Evolutionary conservation across 2,329 filamentous ascomycete genomes (phyloP), one percentile per base, ranked within the genome.

Genomic region (Colletotrichum godetiae): DNA sequence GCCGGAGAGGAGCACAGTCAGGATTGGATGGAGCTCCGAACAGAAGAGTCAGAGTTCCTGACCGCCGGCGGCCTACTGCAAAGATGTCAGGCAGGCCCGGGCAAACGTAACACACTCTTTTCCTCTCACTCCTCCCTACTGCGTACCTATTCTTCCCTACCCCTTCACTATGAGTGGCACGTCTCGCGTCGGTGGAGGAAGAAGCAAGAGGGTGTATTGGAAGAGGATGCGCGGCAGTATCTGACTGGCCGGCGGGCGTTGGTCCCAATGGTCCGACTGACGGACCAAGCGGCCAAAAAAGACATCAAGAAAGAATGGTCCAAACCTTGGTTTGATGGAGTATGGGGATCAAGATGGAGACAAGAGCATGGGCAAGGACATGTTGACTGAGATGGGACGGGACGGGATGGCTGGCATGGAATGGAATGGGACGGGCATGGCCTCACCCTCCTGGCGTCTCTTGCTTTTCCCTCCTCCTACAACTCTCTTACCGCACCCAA

Each of bases 321-420:
- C 53, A 59, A 73, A 56, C 66, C 59, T 60, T 69, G 66, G 59
- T 69, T 27, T 65, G 67, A 68, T 73, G 66, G 70, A 42, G 70
- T 70, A 65, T 63, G 66, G 66, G 66, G 66, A 69, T 56, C 58
- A 64, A 60, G 59, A 73, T 64, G 66, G 66, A 55, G 70, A 46
- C 57, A 35, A n/a, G 52, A 15, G 57, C 63, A 68, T 72, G 68
- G 68, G 58, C 65, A 58, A 61, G 55, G 49, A 58, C 58, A 59
- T 24, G 65, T 72, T 58, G 65, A 63, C 37, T 62, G 11, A 63
- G 66, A 70, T 61, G 49, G 57, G 46, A 72, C 31, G 63, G 63
- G 49, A 53, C 53, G 42, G 56, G 46, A 53, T 27, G 57, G 59
- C 22, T 27, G 57, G 59, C 22, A 61, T 33, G 35, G 37, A 15